Evolutionary conservation across 2,329 filamentous ascomycete species (phyloP), one percentile per base, ranked within the genome.

Genomic region (Ophiognomonia clavigignenti-juglandacearum): DNA sequence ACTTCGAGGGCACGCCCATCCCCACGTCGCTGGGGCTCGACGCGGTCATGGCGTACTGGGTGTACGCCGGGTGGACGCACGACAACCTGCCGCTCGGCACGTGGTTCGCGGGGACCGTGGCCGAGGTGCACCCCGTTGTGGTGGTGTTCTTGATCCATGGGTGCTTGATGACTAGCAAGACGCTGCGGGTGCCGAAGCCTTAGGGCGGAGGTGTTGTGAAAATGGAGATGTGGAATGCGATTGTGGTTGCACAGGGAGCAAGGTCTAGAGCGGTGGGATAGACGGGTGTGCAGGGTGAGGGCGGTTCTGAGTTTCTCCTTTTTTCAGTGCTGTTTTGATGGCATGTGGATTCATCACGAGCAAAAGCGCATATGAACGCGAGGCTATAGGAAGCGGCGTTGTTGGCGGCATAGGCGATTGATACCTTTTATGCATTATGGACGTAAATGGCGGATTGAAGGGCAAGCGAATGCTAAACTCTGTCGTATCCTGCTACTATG

Each of bases 1-100:
- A 95, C 71, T 98, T 98, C 58, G 93, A 98, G 70, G 93, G 93
- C 58, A 95, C 92, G 0, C 93, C 93, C 1, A 96, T 97, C 59
- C 93, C 93, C 1, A 97, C 90, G 3, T 91, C 87, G 20, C 73
- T 97, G 20, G 83, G 77, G 2, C 82, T 95, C 56, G 89, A 88
- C 53, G 81, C 76, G 13, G 59, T 95, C 48, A 96, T 97, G 88
- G 88, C 85, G 24, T 96, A 85, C 69, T 97, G 43, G 43, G 80
- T 95, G 24, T 82, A 77, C 47, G 76, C 88, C 56, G 85, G 86
- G 53, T 92, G 87, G 87, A 77, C 92, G 38, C 75, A 88, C 51
- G 83, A 87, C 20, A 72, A 83, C 48, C 67, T 98, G n/a, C 93
- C 93, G 8, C 66, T 86, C 26, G 92, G 93, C 34, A 69, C 84